Evolutionary conservation across 2,329 filamentous ascomycete species (phyloP), one percentile per base, ranked within the genome.

Genomic region (Colletotrichum magnum): DNA sequence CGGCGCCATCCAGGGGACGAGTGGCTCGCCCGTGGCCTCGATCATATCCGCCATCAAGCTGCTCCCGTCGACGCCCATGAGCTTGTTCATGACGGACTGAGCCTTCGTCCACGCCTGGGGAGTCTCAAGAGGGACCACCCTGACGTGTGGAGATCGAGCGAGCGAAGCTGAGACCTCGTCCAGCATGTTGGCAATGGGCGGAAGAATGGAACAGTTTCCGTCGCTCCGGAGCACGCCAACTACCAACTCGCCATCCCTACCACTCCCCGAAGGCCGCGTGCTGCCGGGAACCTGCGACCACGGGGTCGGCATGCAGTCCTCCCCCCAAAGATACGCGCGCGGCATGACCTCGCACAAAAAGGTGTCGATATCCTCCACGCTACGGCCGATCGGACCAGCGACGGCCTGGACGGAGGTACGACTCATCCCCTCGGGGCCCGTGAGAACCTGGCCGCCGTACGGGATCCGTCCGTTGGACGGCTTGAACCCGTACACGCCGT

Each of bases 401-500:
- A 69, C 67, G 4, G 67, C 50, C 16, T 69, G 62, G 6, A 69
- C 63, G 2, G 67, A 67, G 6, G 67, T 41, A 6, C 67, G 67
- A n/a, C 67, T 51, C 51, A 69, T 61, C 2, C 67, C 67, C 13
- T 66, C 62, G 3, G 56, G 6, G 1, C 62, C 67, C 7, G 56
- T 39, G 9, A 41, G 26, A 4, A 59, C 67, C 6, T 61, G 43
- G 0, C 67, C 67, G 4, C 67, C 62, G 6, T 61, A 69, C 6
- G 68, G 68, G 12, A 70, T n/a, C 0, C 68, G 68, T 1, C 58
- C 64, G 13, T 51, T 59, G 16, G 68, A 63, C 5, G 68, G 68
- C 28, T 70, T 70, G 58, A 70, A 51, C 3, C 68, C 67, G 45
- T 71, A 71, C 2, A 71, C 50, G 1, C 69, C 69, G 15, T 68